Evolutionary conservation across 345 rosid genomes (phyloP).

Genomic region (Linum usitatissimum): DNA sequence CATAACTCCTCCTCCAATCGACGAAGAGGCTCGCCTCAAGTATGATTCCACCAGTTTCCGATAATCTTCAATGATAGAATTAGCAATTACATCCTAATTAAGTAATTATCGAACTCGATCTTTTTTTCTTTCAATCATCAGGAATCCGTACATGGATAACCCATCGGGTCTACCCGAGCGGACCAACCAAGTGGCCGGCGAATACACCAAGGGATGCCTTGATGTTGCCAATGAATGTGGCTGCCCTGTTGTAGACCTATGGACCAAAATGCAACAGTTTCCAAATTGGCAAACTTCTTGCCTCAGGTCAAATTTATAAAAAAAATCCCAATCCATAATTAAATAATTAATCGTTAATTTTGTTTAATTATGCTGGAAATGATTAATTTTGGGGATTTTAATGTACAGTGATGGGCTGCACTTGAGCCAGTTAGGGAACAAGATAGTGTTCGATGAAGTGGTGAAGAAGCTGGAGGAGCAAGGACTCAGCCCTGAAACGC

Average conservation of each 20-base stretch:
- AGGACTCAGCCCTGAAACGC: constrained; percentile 42
- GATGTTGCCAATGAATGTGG: constrained; percentile 45
- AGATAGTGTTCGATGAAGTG: constrained; percentile 63
- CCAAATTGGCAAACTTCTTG: constrained; percentile 49
- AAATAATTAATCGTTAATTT: background rate
- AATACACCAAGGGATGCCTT: constrained; percentile 56
- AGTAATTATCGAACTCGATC: background rate
- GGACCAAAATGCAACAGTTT: constrained; percentile 69
- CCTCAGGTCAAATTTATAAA: constrained; percentile 27
- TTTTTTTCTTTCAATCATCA: constrained; percentile 16
- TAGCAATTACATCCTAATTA: too few relatives aligned
- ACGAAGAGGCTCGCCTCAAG: constrained; percentile 77
- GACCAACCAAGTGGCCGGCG: constrained; percentile 76
- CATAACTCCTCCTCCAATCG: constrained; percentile 84
- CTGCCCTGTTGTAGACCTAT: constrained; percentile 46
- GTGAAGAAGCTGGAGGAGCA: constrained; percentile 36
- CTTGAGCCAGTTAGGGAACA: constrained; percentile 45
- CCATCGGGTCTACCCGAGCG: constrained; percentile 61
- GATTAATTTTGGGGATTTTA: background rate
- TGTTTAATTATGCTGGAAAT: too few relatives aligned
- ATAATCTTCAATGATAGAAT: too few relatives aligned
- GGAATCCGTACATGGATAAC: constrained; percentile 63
- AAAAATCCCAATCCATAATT: background rate
- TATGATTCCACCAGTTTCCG: constrained; percentile 14
- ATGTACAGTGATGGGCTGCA: constrained; percentile 73